A percentile compares a stretch with the other conserved stretches of the same genome.
Conservation (phyloP, 164 flowering plant species). For the Hamamelis virginiana region DNA sequence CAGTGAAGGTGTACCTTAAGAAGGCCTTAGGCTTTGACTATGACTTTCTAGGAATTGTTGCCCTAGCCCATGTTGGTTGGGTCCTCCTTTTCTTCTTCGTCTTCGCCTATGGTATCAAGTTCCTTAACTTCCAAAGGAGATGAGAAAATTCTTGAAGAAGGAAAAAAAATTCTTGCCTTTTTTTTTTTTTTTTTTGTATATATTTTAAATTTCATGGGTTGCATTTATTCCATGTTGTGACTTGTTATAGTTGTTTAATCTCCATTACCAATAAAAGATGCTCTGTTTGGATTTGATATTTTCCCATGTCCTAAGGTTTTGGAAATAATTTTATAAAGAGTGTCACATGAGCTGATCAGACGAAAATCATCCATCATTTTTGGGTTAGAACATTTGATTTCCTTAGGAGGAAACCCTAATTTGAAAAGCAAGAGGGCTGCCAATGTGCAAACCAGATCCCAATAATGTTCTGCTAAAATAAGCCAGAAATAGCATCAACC, state of each 20-base stretch:
- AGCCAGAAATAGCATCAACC: too few species aligned
- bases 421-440: too few species aligned
- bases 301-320: too few species aligned
- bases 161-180: background rate
- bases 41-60: slow-evolving; percentile 41
- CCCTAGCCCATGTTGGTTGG: slow-evolving; percentile 38
- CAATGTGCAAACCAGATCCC: too few species aligned
- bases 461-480: too few species aligned
- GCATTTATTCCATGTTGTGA: too few species aligned
- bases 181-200: background rate
- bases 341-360: too few species aligned
- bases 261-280: background rate
- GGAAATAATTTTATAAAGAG: too few species aligned
- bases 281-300: too few species aligned
- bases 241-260: background rate
- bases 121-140: slow-evolving; percentile 56
- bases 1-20: slow-evolving; percentile 29
- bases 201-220: background rate
- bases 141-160: slow-evolving; percentile 6
- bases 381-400: too few species aligned
- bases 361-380: too few species aligned
- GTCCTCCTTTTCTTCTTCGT: slow-evolving; percentile 40
- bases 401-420: too few species aligned
- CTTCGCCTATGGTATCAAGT: slow-evolving; percentile 49
- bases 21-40: slow-evolving; percentile 22